Evolutionary conservation across 495 filamentous ascomycete genomes (phyloP).

Genomic region (Lophium mytilinum): DNA sequence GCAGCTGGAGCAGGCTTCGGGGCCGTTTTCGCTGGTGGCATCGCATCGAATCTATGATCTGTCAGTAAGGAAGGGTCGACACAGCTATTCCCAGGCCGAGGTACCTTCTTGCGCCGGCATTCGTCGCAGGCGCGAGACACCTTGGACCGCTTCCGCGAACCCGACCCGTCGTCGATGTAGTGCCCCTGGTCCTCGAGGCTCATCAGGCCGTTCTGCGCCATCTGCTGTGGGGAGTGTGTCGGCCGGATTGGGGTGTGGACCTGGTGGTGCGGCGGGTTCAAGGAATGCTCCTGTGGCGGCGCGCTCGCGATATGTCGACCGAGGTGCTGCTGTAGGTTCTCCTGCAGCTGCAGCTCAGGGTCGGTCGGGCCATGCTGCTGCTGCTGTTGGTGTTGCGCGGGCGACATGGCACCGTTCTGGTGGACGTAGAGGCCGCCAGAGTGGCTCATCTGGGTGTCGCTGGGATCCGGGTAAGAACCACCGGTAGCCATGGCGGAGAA

Average conservation of each 20-base stretch:
- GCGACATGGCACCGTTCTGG: conserved; percentile 20
- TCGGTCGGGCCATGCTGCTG: conserved; percentile 16
- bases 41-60: conserved; percentile 74
- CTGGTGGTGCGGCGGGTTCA: conserved; percentile 16
- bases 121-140: conserved; percentile 93
- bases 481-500: conserved; percentile 13
- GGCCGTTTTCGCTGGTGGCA: conserved; percentile 68
- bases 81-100: neutral
- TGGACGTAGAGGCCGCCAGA: conserved; percentile 15
- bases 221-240: conserved; percentile 24
- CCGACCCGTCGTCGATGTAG: conserved; percentile 13
- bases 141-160: conserved; percentile 66
- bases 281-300: conserved; percentile 6
- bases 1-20: conserved; percentile 80
- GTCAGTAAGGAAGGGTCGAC: neutral
- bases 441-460: conserved; percentile 7
- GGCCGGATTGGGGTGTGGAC: conserved; percentile 19
- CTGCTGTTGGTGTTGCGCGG: conserved; percentile 16
- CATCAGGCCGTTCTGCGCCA: conserved; percentile 24
- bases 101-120: conserved; percentile 84
- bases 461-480: conserved; percentile 16
- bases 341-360: conserved; percentile 17
- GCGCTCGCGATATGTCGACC: conserved; percentile 8
- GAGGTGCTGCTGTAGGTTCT: conserved; percentile 19
- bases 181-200: conserved; percentile 13